phyloP scores from a whole-genome alignment of 1,139 yeast species.

The Suhomyces taliae region DNA sequence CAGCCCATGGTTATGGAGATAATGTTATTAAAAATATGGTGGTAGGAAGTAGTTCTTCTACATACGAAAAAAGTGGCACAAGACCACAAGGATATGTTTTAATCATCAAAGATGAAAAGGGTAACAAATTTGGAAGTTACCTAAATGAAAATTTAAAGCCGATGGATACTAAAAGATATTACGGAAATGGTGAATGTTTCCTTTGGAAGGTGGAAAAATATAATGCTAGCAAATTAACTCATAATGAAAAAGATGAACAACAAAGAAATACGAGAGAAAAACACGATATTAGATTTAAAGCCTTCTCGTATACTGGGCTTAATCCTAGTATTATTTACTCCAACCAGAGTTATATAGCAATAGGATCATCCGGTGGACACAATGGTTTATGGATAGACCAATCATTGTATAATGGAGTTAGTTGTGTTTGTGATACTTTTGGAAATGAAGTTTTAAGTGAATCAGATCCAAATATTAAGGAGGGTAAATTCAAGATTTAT shows the following conservation, averaged over 20 bases:
- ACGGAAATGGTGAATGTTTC: slow-evolving; percentile 95
- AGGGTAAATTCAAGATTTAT: slow-evolving; percentile 64
- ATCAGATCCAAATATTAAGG: slow-evolving; percentile 31
- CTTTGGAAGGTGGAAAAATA: slow-evolving; percentile 68
- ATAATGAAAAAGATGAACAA: slow-evolving; percentile 6
- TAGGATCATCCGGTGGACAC: slow-evolving; percentile 90
- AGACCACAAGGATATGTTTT: slow-evolving; percentile 67
- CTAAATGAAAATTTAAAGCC: slow-evolving; percentile 73
- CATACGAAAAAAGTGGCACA: slow-evolving; percentile 16
- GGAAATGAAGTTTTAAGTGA: slow-evolving; percentile 80
- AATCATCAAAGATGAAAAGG: slow-evolving; percentile 61
- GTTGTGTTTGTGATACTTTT: slow-evolving; percentile 77
- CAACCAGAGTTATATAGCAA: slow-evolving; percentile 70
- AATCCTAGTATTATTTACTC: slow-evolving; percentile 87
- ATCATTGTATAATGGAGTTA: slow-evolving; percentile 71
- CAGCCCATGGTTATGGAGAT: slow-evolving; percentile 40
- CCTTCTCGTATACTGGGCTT: slow-evolving; percentile 84
- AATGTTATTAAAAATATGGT: slow-evolving; percentile 35
- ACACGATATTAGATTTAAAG: slow-evolving; percentile 53
- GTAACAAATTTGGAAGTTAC: slow-evolving; percentile 79
- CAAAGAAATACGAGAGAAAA: background rate
- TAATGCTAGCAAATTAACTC: slow-evolving; percentile 19
- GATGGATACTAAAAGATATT: slow-evolving; percentile 69
- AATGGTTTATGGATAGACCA: slow-evolving; percentile 91
- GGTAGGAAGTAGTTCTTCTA: slow-evolving; percentile 17